A percentile compares a stretch with the other conserved stretches of the same genome.
Conservation (phyloP, 2,329 filamentous ascomycete species). For the Beauveria sp. region DNA sequence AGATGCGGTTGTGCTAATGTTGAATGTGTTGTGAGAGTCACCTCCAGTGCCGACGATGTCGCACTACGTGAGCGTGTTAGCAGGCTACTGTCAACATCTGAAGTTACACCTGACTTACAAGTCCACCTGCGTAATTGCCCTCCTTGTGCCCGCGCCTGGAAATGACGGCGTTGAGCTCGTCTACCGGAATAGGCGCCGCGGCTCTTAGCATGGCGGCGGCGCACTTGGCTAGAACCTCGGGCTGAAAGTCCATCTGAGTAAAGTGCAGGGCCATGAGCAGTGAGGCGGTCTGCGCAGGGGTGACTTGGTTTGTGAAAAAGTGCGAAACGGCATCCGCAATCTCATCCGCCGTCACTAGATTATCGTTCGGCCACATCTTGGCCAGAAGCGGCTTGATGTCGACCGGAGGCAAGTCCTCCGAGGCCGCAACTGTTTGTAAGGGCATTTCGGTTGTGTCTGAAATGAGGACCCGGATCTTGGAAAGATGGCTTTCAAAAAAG, state of each 20-base stretch:
- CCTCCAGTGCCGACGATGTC: slow-evolving; percentile 98
- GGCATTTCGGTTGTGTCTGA: slow-evolving; percentile 21
- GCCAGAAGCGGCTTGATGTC: slow-evolving; percentile 67
- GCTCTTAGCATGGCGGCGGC: slow-evolving; percentile 77
- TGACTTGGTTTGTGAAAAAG: slow-evolving; percentile 85
- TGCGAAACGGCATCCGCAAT: slow-evolving; percentile 85
- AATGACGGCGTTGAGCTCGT: slow-evolving; percentile 54
- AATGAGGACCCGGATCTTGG: too few species aligned
- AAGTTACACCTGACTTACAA: slow-evolving; percentile 49
- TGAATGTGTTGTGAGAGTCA: slow-evolving; percentile 96
- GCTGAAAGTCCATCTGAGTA: slow-evolving; percentile 72
- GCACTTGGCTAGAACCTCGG: slow-evolving; percentile 80
- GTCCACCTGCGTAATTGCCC: slow-evolving; percentile 71
- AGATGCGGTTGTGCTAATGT: slow-evolving; percentile 90
- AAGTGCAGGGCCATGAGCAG: slow-evolving; percentile 89
- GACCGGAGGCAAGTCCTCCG: slow-evolving; percentile 27
- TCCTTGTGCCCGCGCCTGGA: slow-evolving; percentile 53
- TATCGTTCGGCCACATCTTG: slow-evolving; percentile 57
- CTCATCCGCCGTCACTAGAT: slow-evolving; percentile 62
- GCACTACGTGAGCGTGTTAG: slow-evolving; percentile 38
- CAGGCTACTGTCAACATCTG: background rate
- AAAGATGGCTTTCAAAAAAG: background rate
- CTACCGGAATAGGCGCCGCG: slow-evolving; percentile 62
- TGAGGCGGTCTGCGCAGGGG: slow-evolving; percentile 79
- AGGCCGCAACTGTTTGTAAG: slow-evolving; percentile 19